Percentiles rank a stretch among this genome's conserved stretches.
phyloP scores from a whole-genome alignment of 257 asterid species.

The Anisodus tanguticus region DNA sequence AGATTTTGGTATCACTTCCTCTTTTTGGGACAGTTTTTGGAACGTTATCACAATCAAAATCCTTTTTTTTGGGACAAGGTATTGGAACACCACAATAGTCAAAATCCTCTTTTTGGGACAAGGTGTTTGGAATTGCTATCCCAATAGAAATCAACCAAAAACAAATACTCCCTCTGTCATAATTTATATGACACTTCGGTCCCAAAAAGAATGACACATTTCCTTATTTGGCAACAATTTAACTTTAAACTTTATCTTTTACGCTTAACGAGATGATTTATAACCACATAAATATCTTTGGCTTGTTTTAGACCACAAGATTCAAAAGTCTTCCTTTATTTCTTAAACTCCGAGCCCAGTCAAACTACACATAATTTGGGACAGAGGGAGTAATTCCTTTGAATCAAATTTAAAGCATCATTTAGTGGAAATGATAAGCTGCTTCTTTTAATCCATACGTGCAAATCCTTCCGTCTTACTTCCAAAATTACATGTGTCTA shows the following conservation, averaged over 20 bases:
- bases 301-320: no score
- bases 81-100: neutral
- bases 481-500: neutral
- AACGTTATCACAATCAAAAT: slow-evolving; percentile 51
- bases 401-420: neutral
- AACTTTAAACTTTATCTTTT: no score
- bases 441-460: neutral
- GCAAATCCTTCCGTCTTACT: no score
- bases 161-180: slow-evolving; percentile 27
- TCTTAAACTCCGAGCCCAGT: no score
- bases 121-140: neutral
- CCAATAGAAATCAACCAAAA: slow-evolving; percentile 36
- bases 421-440: neutral
- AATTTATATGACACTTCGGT: no score
- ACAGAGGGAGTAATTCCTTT: slow-evolving; percentile 2
- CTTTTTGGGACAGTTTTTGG: slow-evolving; percentile 78
- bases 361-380: no score
- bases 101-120: neutral
- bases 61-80: no score
- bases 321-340: no score
- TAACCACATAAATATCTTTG: no score
- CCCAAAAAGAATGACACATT: no score
- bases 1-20: slow-evolving; percentile 83
- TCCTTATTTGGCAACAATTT: no score
- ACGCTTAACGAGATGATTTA: no score